These are phyloP conservation scores for Mycena sanguinolenta DNA, from an alignment of 768 basidiomycete species.

Conservation along the genomic window DNA sequence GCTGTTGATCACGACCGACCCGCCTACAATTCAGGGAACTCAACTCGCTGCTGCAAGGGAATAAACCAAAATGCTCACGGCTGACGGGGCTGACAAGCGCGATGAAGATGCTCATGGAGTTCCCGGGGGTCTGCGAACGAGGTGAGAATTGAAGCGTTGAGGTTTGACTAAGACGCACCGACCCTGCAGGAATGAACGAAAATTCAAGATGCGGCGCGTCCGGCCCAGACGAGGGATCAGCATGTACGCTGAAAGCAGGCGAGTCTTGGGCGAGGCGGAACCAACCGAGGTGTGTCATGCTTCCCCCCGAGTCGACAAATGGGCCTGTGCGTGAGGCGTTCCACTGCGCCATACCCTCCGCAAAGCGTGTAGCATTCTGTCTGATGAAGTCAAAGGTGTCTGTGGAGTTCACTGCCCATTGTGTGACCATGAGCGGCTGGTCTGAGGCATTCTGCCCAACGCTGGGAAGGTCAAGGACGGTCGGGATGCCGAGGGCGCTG, in stretches of 20 bases:
- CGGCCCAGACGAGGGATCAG: conserved; percentile 4
- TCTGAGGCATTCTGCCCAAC: conserved; percentile 18
- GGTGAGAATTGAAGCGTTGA: too few relatives aligned
- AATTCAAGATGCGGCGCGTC: conserved; percentile 18
- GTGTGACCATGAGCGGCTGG: background rate
- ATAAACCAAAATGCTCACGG: conserved; percentile 3
- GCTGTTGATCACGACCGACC: background rate
- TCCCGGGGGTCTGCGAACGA: background rate
- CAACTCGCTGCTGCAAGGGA: background rate
- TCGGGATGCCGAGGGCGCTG: conserved; percentile 9
- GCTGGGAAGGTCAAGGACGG: conserved; percentile 6
- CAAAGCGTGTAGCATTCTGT: background rate
- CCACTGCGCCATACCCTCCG: conserved; percentile 4
- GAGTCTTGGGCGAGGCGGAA: background rate
- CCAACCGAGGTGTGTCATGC: background rate
- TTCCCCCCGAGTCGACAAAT: conserved; percentile 7
- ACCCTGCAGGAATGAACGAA: background rate
- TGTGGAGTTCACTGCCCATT: conserved; percentile 4
- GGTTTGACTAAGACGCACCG: background rate
- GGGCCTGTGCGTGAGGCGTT: conserved; percentile 14
- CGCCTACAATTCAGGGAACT: background rate
- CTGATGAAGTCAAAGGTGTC: background rate
- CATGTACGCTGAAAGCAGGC: background rate
- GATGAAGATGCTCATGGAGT: background rate
- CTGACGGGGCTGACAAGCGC: conserved; percentile 8